Conservation (phyloP, 73 alveolate species). For the Diophrys sp. region DNA sequence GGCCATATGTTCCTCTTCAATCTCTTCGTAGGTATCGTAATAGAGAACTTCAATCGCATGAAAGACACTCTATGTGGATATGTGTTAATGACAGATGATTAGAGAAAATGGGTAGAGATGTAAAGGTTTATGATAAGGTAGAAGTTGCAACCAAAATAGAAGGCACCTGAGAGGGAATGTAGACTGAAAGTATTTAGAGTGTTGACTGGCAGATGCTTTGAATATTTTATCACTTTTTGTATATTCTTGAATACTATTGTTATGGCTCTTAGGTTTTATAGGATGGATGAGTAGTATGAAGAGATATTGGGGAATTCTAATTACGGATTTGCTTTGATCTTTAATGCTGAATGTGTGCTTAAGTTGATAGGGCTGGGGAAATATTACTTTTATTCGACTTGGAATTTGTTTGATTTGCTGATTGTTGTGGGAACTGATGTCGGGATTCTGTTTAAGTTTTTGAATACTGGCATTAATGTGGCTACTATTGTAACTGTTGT, state of each 20-base stretch:
- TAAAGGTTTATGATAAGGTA: constrained; percentile 16
- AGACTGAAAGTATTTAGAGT: neutral
- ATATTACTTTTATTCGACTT: constrained; percentile 14
- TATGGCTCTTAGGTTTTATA: constrained; percentile 23
- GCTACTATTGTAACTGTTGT: constrained; percentile 47
- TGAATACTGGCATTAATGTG: constrained; percentile 6
- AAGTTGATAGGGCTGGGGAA: constrained; percentile 18
- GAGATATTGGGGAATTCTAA: constrained; percentile 6
- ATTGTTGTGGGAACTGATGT: constrained; percentile 7
- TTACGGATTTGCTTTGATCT: constrained; percentile 10
- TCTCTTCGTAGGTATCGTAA: constrained; percentile 32
- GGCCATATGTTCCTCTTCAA: constrained; percentile 30
- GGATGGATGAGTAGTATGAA: neutral
- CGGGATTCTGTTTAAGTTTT: neutral
- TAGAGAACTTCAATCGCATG: constrained; percentile 38
- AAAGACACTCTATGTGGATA: constrained; percentile 32
- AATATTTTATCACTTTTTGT: constrained; percentile 18
- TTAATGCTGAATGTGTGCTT: no score
- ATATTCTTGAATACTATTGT: constrained; percentile 16
- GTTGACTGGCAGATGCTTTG: constrained; percentile 13
- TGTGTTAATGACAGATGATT: constrained; percentile 6
- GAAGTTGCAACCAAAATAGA: constrained; percentile 7
- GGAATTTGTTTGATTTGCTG: constrained; percentile 9
- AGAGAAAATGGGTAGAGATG: constrained; percentile 40
- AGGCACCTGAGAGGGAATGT: neutral